Evolutionary conservation across 2,329 filamentous ascomycete species (phyloP).

Genomic region (Botrytis cinerea): DNA sequence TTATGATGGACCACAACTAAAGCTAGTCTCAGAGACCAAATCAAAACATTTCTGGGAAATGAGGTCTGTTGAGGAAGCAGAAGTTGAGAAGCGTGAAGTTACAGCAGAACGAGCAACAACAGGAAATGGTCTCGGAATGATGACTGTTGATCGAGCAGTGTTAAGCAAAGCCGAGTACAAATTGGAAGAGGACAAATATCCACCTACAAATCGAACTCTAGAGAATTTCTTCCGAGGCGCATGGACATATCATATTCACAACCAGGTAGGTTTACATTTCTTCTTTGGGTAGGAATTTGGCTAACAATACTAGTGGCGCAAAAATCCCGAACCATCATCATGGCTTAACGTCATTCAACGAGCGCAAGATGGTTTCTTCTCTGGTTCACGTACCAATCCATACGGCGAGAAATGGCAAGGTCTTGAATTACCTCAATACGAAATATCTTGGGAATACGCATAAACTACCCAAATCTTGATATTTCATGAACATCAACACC

Average conservation of each 20-base stretch:
- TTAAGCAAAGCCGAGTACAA: conserved; percentile 47
- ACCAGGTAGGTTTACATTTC: conserved; percentile 48
- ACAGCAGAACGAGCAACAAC: conserved; percentile 28
- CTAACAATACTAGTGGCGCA: conserved; percentile 49
- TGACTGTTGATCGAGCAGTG: conserved; percentile 33
- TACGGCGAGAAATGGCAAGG: conserved; percentile 58
- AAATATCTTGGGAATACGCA: conserved; percentile 48
- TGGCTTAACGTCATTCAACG: conserved; percentile 56
- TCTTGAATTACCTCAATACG: conserved; percentile 50
- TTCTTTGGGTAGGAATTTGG: conserved; percentile 8
- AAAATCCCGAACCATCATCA: conserved; percentile 56
- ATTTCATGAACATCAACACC: not conserved
- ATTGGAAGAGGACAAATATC: conserved; percentile 53
- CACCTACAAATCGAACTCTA: conserved; percentile 56
- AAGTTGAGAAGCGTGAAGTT: conserved; percentile 25
- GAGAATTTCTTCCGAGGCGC: conserved; percentile 58
- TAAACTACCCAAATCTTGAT: not conserved
- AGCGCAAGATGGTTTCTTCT: conserved; percentile 57
- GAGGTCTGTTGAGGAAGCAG: conserved; percentile 27
- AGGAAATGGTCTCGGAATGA: conserved; percentile 15
- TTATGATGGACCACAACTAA: conserved; percentile 49
- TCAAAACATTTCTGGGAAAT: conserved; percentile 37
- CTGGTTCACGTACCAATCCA: conserved; percentile 50
- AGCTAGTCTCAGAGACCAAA: conserved; percentile 35
- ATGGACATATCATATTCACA: conserved; percentile 60